Percentiles rank a stretch among this genome's conserved stretches.
These are phyloP conservation scores for Corinectria fuckeliana DNA, from an alignment of 2,329 filamentous ascomycete species.

Conservation along the genomic window DNA sequence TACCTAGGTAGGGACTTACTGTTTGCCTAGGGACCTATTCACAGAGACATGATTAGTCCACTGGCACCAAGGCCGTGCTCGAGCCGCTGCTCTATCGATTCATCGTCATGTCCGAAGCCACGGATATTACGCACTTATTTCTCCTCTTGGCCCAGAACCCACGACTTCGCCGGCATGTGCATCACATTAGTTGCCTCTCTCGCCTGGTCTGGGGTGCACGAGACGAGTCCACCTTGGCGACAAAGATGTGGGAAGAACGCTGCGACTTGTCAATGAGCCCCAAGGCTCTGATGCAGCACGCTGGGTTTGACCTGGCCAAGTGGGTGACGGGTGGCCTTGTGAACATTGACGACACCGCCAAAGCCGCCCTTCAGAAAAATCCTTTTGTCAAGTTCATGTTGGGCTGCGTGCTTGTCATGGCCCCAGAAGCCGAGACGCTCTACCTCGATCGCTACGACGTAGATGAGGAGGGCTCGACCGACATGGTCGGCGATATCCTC, in stretches of 20 bases:
- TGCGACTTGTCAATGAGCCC: not conserved
- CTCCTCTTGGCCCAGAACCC: slow-evolving; percentile 22
- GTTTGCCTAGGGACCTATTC: too few species aligned
- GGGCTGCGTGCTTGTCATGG: slow-evolving; percentile 6
- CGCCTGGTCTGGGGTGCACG: not conserved
- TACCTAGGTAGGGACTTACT: too few species aligned
- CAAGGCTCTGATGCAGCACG: not conserved
- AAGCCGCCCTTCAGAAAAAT: too few species aligned
- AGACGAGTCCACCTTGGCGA: not conserved
- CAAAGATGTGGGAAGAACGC: not conserved
- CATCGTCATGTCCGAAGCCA: slow-evolving; percentile 9
- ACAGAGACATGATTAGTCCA: too few species aligned
- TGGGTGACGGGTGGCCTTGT: not conserved
- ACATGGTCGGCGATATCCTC: not conserved
- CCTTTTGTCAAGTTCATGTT: slow-evolving; percentile 10
- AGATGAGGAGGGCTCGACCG: not conserved
- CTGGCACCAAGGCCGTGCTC: slow-evolving; percentile 18
- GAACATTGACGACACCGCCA: too few species aligned
- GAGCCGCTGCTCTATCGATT: slow-evolving; percentile 28
- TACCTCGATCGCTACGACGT: not conserved
- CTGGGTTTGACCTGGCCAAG: not conserved
- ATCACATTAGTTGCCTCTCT: not conserved
- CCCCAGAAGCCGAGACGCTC: not conserved
- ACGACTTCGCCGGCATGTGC: slow-evolving; percentile 7
- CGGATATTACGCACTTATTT: slow-evolving; percentile 20